Evolutionary conservation across 2,329 filamentous ascomycete genomes (phyloP).

Genomic region (Lachnellula suecica): DNA sequence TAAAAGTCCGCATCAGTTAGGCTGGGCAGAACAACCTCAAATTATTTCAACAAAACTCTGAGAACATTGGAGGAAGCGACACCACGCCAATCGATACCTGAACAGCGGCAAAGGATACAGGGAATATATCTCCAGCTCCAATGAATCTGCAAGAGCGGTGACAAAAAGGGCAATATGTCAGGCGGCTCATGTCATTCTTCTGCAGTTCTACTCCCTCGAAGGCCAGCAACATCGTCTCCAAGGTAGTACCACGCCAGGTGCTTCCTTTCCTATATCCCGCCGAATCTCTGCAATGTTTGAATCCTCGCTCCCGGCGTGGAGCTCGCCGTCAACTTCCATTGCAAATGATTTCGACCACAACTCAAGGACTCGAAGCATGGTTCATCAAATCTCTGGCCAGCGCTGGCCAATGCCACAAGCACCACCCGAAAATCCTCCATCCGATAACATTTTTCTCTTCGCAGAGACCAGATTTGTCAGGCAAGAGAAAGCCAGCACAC

Average conservation of each 20-base stretch:
- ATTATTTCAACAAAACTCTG: conserved; percentile 1
- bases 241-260: conserved; percentile 37
- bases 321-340: background rate
- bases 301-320: conserved; percentile 1
- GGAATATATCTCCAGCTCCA: conserved; percentile 13
- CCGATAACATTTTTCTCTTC: conserved; percentile 20
- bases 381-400: conserved; percentile 32
- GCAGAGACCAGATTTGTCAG: conserved; percentile 14
- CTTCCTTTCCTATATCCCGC: conserved; percentile 33
- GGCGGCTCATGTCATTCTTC: conserved; percentile 63
- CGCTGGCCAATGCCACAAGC: conserved; percentile 29
- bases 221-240: conserved; percentile 46
- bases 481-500: conserved; percentile 4
- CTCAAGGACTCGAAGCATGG: conserved; percentile 30
- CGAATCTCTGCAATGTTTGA: conserved; percentile 12
- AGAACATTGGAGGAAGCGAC: background rate
- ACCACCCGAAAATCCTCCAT: conserved; percentile 16
- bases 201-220: conserved; percentile 50
- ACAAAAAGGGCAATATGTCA: conserved; percentile 52
- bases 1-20: conserved; percentile 1
- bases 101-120: background rate
- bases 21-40: conserved; percentile 1
- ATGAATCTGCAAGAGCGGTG: conserved; percentile 25
- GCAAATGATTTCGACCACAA: conserved; percentile 13
- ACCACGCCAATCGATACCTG: background rate